Evolutionary conservation across 148 eudicot genomes (phyloP), one percentile per base, ranked within the genome.

Genomic region (Suaeda aralocaspica): DNA sequence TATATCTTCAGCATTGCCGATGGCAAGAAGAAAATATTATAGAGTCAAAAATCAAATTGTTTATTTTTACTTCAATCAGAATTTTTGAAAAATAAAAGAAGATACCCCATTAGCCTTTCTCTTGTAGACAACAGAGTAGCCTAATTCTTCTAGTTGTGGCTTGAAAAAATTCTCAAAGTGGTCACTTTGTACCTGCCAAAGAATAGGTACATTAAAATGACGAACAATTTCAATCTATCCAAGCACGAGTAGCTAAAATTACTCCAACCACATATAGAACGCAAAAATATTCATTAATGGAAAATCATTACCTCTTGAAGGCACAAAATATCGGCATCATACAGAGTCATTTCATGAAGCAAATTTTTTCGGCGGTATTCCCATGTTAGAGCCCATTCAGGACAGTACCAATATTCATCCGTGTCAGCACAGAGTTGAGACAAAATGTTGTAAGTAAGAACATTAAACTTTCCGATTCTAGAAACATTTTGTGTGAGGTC

Each of bases 341-440:
- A 92, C 24, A 80, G 86, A 56, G 86, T 77, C 29, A 92, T 83
- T 77, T 92, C 98, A 59, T 82, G 84, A 41, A 92, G 81, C 72
- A 92, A 73, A 80, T 89, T 92, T 70, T 88, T 86, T 70, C 89
- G 78, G 57, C 98, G 96, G 45, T 89, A 92, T 51, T 91, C 68
- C 98, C 98, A 92, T 48, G 88, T 77, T 58, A 92, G 87, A 73
- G 98, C 96, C 98, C 98, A 92, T 59, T 86, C 51, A 63, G 98
- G 93, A 78, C 98, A 92, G 69, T 86, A 92, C 69, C 77, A 71
- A 62, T 87, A 92, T 30, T 74, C 72, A 30, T 86, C 89, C 69
- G 48, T 69, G 31, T 79, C 76, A 19, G 82, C 82, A 75, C 79
- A 86, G 21, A 76, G 69, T 67, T 89, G 92, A 56, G 96, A 79